Percentiles rank a stretch among this genome's conserved stretches.
Conservation (phyloP, 2,329 filamentous ascomycete genomes). For the Cryphonectria nitschkei region DNA sequence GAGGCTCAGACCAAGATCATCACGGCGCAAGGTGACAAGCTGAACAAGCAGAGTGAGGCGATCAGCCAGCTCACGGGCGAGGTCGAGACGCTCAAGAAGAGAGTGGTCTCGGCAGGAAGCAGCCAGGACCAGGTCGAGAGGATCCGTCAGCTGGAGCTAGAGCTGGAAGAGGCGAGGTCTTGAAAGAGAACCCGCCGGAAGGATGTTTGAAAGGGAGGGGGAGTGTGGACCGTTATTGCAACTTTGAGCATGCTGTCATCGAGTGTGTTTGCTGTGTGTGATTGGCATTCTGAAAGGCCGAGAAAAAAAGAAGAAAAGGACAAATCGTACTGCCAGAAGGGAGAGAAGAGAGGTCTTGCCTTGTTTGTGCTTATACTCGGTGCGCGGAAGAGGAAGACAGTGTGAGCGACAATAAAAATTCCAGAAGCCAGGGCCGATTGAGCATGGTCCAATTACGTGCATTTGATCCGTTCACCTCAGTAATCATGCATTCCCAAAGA, state of each 20-base stretch:
- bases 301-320: not conserved
- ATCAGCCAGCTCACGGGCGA: conserved; percentile 72
- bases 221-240: not conserved
- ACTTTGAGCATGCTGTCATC: not conserved
- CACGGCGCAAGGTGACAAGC: conserved; percentile 70
- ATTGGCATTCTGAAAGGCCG: not conserved
- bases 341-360: not conserved
- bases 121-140: conserved; percentile 66
- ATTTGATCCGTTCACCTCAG: not conserved
- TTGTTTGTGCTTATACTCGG: not conserved
- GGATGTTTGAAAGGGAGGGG: no score
- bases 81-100: conserved; percentile 80
- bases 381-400: not conserved
- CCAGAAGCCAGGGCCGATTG: not conserved
- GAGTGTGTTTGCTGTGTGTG: not conserved
- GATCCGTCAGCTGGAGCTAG: conserved; percentile 69
- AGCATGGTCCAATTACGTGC: not conserved
- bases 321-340: not conserved
- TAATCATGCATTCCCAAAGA: not conserved
- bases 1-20: conserved; percentile 79
- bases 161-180: conserved; percentile 66
- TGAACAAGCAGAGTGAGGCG: conserved; percentile 71
- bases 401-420: not conserved
- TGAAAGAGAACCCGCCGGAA: conserved; percentile 34
- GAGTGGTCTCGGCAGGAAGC: conserved; percentile 59